phyloP scores from a whole-genome alignment of 352 stramenopile species.

The Pythium chondricola region DNA sequence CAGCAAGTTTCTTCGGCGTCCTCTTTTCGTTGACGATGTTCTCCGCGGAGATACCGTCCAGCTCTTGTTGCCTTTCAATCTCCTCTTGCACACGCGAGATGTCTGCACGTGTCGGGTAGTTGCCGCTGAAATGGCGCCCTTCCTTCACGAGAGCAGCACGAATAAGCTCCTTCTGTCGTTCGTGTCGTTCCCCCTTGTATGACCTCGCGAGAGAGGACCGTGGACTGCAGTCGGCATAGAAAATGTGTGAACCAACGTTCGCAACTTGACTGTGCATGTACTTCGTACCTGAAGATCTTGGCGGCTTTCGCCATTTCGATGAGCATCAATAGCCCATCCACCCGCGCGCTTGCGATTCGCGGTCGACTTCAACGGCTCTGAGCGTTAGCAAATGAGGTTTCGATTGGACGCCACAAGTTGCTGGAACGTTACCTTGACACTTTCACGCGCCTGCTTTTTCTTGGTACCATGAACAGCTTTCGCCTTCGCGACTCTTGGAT shows the following conservation, averaged over 20 bases:
- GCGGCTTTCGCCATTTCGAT: not conserved
- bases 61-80: not conserved
- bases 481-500: too few relatives aligned
- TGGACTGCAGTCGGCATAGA: slow-evolving; percentile 1
- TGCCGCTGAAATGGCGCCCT: not conserved
- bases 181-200: not conserved
- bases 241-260: not conserved
- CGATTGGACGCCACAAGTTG: too few relatives aligned
- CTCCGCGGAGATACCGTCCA: slow-evolving; percentile 1
- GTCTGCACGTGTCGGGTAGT: slow-evolving; percentile 2
- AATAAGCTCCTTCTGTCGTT: not conserved
- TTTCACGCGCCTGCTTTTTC: too few relatives aligned
- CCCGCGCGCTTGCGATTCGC: not conserved
- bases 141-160: not conserved
- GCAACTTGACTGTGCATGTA: too few relatives aligned
- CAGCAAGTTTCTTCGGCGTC: not conserved
- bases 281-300: not conserved
- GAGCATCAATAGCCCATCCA: not conserved
- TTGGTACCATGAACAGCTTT: too few relatives aligned
- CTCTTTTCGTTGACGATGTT: slow-evolving; percentile 3
- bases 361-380: too few relatives aligned
- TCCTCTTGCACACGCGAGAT: not conserved
- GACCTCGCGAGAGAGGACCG: not conserved
- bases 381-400: too few relatives aligned
- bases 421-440: too few relatives aligned